Conservation (phyloP, 2,329 filamentous ascomycete species). For the Xylariaceae sp. region DNA sequence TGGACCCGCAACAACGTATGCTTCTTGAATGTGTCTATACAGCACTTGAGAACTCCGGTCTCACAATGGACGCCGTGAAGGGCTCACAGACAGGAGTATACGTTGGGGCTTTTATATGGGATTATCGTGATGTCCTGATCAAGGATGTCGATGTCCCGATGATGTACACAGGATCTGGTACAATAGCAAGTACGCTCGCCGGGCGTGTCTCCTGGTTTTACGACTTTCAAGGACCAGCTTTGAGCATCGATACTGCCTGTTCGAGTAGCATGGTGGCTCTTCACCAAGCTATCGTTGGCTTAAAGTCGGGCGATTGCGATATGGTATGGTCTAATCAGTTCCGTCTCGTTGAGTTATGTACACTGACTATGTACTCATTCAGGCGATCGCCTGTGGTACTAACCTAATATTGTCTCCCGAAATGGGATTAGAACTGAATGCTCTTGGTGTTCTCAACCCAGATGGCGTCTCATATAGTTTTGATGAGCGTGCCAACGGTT, state of each 20-base stretch:
- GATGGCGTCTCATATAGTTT: constrained; percentile 13
- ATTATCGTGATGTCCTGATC: constrained; percentile 13
- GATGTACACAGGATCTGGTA: constrained; percentile 13
- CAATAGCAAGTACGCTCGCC: constrained; percentile 9
- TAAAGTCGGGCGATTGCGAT: constrained; percentile 10
- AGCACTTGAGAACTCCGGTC: constrained; percentile 14
- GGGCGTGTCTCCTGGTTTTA: constrained; percentile 17
- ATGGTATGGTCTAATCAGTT: constrained; percentile 17
- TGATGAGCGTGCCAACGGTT: constrained; percentile 9
- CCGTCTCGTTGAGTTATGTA: too few relatives aligned
- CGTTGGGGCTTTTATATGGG: constrained; percentile 4
- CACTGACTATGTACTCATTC: too few relatives aligned
- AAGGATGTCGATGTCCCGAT: constrained; percentile 12
- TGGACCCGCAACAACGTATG: constrained; percentile 22
- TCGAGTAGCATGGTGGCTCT: constrained; percentile 15
- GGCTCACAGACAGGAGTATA: constrained; percentile 1
- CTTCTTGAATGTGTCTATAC: constrained; percentile 18
- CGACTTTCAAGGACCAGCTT: constrained; percentile 11
- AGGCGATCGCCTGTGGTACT: constrained; percentile 10
- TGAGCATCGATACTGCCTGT: constrained; percentile 22
- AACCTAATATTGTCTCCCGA: constrained; percentile 6
- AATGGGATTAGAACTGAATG: constrained; percentile 14
- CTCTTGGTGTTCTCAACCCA: constrained; percentile 7
- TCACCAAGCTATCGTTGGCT: constrained; percentile 10
- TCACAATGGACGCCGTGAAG: constrained; percentile 9